A percentile compares a stretch with the other conserved stretches of the same genome.
Evolutionary conservation across 2,329 filamentous ascomycete genomes (phyloP).

Genomic region (Cladosporium halotolerans): DNA sequence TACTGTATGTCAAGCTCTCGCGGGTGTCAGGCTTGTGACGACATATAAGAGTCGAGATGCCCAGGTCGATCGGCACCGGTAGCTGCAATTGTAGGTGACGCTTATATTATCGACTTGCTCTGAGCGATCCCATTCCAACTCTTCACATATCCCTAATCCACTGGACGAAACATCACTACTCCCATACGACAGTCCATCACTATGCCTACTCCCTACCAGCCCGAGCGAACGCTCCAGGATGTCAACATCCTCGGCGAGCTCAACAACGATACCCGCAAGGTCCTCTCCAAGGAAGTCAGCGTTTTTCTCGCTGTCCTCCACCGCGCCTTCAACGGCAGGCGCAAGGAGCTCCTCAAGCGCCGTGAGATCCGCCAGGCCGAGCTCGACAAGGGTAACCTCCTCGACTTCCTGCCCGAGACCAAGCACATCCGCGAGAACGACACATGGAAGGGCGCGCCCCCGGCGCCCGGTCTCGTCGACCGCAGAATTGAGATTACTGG

Average conservation of each 20-base stretch:
- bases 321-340: conserved; percentile 83
- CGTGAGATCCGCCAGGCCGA: conserved; percentile 82
- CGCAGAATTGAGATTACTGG: conserved; percentile 95
- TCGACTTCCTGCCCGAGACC: conserved; percentile 94
- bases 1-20: conserved; percentile 5
- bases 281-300: conserved; percentile 82
- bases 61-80: neutral
- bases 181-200: neutral
- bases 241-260: conserved; percentile 78
- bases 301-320: conserved; percentile 92
- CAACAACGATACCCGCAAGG: conserved; percentile 75
- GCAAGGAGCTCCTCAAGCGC: conserved; percentile 82
- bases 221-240: conserved; percentile 73
- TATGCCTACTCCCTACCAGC: conserved; percentile 16
- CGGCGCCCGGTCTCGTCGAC: conserved; percentile 87
- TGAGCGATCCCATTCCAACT: neutral
- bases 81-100: neutral
- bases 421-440: conserved; percentile 90
- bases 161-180: no score
- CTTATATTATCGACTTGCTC: neutral
- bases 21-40: conserved; percentile 6
- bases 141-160: no score
- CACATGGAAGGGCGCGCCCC: conserved; percentile 86
- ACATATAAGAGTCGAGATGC: conserved; percentile 11
- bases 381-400: conserved; percentile 80